Evolutionary conservation across 768 basidiomycete genomes (phyloP), one percentile per base, ranked within the genome.

Genomic region (Pulveroboletus sp.): DNA sequence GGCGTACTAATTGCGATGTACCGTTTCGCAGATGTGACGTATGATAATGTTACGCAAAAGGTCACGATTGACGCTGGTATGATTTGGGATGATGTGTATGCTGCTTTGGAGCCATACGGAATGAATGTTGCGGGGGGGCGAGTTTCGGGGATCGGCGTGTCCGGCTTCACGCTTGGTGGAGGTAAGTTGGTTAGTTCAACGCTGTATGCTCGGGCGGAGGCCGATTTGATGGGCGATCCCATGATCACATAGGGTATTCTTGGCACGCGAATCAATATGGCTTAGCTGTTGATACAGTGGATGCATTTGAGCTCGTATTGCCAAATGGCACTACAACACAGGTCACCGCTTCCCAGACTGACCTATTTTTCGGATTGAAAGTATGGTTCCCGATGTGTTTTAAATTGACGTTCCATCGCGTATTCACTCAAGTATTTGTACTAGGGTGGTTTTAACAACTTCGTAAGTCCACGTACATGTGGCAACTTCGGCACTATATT

Each of bases 371-470:
- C 33, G 72, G 59, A 4, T 52, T 78, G 29, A 74, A 71, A 68
- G 77, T 75, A 50, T 17, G 61, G 23, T 40, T 64, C 16, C 19
- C 32, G n/a, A n/a, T 27, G 46, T 50, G 32, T 20, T 24, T 32
- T 24, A 10, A 12, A 31, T 9, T 12, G 19, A n/a, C n/a, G n/a
- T n/a, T 35, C 43, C 10, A 19, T 27, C 29, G 20, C 14, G 29
- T 34, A 27, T 39, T 52, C 9, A 62, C 31, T 21, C 25, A n/a
- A n/a, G n/a, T n/a, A 12, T 39, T 16, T 40, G 34, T 42, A n/a
- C n/a, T n/a, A 85, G 79, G 84, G 85, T 38, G 82, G 82, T 8
- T 69, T 74, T 59, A 86, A 86, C 55, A 85, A 85, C 61, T 85
- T 82, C 56, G 75, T 77, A 50, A 43, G 58, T 46, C 42, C 9